phyloP scores from a whole-genome alignment of 495 filamentous ascomycete genomes.

The Cercophora sp. region DNA sequence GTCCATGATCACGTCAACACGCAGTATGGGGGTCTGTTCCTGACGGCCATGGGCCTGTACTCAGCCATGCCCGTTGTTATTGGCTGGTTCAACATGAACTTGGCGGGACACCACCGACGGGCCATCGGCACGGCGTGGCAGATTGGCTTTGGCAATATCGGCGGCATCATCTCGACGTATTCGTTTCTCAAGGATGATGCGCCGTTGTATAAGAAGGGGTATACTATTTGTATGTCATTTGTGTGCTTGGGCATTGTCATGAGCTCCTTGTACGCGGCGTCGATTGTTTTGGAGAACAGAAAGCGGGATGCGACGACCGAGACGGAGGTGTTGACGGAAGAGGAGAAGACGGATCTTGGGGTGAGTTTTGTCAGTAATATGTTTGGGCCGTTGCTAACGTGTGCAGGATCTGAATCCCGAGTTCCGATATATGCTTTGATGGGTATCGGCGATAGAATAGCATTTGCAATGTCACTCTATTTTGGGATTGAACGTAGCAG shows the following conservation, averaged over 20 bases:
- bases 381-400: not conserved
- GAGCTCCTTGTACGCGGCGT: slow-evolving; percentile 58
- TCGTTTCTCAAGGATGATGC: slow-evolving; percentile 70
- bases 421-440: slow-evolving; percentile 54
- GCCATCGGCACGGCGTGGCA: slow-evolving; percentile 85
- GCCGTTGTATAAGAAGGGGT: slow-evolving; percentile 67
- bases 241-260: slow-evolving; percentile 59
- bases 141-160: slow-evolving; percentile 89
- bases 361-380: slow-evolving; percentile 15
- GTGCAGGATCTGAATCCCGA: slow-evolving; percentile 57
- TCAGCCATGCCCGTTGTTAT: slow-evolving; percentile 78
- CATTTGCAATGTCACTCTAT: no score
- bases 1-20: slow-evolving; percentile 51
- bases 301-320: slow-evolving; percentile 50
- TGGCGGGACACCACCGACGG: slow-evolving; percentile 80
- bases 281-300: slow-evolving; percentile 61
- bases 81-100: slow-evolving; percentile 94
- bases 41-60: slow-evolving; percentile 62
- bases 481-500: no score
- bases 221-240: slow-evolving; percentile 74
- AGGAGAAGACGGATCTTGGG: slow-evolving; percentile 69
- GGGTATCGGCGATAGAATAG: no score
- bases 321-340: slow-evolving; percentile 59
- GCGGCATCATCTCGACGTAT: slow-evolving; percentile 87
- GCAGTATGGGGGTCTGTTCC: slow-evolving; percentile 71